phyloP scores from a whole-genome alignment of 2,329 filamentous ascomycete genomes.

The Aspergillus spinulosporus region DNA sequence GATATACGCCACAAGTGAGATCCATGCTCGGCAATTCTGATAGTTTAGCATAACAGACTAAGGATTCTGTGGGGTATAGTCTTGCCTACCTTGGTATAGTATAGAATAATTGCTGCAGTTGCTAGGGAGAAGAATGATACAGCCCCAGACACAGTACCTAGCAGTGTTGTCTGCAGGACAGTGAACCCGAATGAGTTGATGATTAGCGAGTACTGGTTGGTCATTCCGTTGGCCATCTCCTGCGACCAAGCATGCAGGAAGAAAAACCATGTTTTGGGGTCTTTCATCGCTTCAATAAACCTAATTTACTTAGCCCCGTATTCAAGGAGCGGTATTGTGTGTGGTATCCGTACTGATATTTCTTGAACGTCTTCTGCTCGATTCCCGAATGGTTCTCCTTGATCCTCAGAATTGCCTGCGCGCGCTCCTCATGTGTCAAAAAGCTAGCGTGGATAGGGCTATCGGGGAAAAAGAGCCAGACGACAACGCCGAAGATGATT shows the following conservation, averaged over 20 bases:
- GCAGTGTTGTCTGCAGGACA: conserved; percentile 26
- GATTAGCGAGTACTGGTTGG: conserved; percentile 47
- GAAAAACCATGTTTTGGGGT: conserved; percentile 39
- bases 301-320: conserved; percentile 4
- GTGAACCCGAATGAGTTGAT: conserved; percentile 49
- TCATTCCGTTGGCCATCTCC: conserved; percentile 39
- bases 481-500: conserved; percentile 27
- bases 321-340: too few relatives aligned
- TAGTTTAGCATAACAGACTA: too few relatives aligned
- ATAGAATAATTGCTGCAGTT: conserved; percentile 31
- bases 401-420: conserved; percentile 37
- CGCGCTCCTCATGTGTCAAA: conserved; percentile 35
- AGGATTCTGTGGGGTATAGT: too few relatives aligned
- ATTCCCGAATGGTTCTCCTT: conserved; percentile 41
- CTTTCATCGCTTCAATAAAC: conserved; percentile 35
- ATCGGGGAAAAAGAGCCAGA: conserved; percentile 37
- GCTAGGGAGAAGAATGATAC: conserved; percentile 31
- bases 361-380: conserved; percentile 39
- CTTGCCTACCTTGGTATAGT: conserved; percentile 29
- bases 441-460: conserved; percentile 36
- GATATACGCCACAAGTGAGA: conserved; percentile 37
- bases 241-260: conserved; percentile 39
- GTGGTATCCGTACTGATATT: conserved; percentile 18
- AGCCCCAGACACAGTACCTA: conserved; percentile 28
- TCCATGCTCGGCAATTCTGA: conserved; percentile 6